Conservation (phyloP, 2,329 filamentous ascomycete species). For the Trichophyton equinum region DNA sequence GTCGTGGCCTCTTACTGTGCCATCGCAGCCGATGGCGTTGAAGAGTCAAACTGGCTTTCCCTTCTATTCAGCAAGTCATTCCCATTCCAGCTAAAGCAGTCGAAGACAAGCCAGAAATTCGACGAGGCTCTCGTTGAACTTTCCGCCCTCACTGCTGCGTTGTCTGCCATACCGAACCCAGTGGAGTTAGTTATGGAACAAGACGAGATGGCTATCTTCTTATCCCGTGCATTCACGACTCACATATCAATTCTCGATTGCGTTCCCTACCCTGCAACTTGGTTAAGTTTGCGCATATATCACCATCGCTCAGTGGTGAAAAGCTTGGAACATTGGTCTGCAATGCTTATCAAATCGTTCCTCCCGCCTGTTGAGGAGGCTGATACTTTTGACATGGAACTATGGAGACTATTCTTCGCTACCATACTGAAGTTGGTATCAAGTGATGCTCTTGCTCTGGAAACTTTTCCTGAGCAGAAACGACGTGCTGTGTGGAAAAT, state of each 20-base stretch:
- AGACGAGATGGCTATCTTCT: slow-evolving; percentile 59
- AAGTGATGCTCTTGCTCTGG: slow-evolving; percentile 75
- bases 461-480: slow-evolving; percentile 96
- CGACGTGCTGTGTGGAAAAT: slow-evolving; percentile 96
- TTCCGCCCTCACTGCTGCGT: slow-evolving; percentile 70
- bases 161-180: slow-evolving; percentile 60
- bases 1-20: slow-evolving; percentile 79
- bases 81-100: slow-evolving; percentile 66
- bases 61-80: slow-evolving; percentile 82
- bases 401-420: slow-evolving; percentile 90
- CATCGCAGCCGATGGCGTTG: slow-evolving; percentile 54
- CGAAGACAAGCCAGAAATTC: slow-evolving; percentile 50
- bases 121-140: slow-evolving; percentile 84
- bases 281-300: slow-evolving; percentile 88
- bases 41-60: slow-evolving; percentile 53
- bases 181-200: slow-evolving; percentile 68
- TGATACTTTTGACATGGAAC: slow-evolving; percentile 78
- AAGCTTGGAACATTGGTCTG: slow-evolving; percentile 68
- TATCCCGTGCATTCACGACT: slow-evolving; percentile 69
- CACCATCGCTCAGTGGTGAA: slow-evolving; percentile 84
- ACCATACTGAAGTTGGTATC: slow-evolving; percentile 80
- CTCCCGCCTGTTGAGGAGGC: slow-evolving; percentile 83
- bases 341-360: slow-evolving; percentile 68
- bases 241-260: slow-evolving; percentile 81
- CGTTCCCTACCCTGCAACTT: slow-evolving; percentile 76